Base-by-base conservation (phyloP, 768 basidiomycete species). In the Chalciporus sphaerocephalus region DNA sequence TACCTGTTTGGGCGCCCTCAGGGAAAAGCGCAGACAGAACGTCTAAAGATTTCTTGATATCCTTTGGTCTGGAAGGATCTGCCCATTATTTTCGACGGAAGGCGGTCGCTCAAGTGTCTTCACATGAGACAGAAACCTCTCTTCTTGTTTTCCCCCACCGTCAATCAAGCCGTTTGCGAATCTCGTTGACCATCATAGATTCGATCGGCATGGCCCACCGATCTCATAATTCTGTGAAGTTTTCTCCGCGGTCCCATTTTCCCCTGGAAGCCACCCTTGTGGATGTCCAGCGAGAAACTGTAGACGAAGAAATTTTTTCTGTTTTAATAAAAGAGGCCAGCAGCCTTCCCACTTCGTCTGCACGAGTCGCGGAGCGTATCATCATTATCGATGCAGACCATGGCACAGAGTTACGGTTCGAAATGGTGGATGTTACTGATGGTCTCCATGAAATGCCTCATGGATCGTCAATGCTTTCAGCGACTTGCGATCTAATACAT, bases 21-120 rank as follows among this genome's bases (percentile, higher is more conserved):
- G 87, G 85, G 12, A 88, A 87, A 65, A 85, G 86, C 21, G 79
- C 83, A 7, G 89, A 91, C 57, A 83, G 79, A 65, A 85, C 88
- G 4, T 79, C 85, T 0, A 89, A 83, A 53, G 90, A 92, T 55
- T 89, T 92, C 56, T 64, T 88, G 37, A 73, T 92, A 44, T 82
- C 86, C 3, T 91, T 82, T 55, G 87, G 88, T 11, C 65, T 92
- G 10, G 88, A 90, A 67, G 84, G 87, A 69, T 86, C 90, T 92
- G 46, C 82, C 22, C 61, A 76, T 3, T 54, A 68, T 24, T 83
- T 88, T 61, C 78, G 84, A 38, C 77, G 80, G 44, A 74, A 75
- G 52, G 88, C 88, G 1, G 71, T 88, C n/a, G 89, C 80, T 15
- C 80, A 76, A 37, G 71, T 90, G 57, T 71, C 82, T 7, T 75